Conservation (phyloP, 2,329 filamentous ascomycete genomes). For the Colletotrichum sp. region DNA sequence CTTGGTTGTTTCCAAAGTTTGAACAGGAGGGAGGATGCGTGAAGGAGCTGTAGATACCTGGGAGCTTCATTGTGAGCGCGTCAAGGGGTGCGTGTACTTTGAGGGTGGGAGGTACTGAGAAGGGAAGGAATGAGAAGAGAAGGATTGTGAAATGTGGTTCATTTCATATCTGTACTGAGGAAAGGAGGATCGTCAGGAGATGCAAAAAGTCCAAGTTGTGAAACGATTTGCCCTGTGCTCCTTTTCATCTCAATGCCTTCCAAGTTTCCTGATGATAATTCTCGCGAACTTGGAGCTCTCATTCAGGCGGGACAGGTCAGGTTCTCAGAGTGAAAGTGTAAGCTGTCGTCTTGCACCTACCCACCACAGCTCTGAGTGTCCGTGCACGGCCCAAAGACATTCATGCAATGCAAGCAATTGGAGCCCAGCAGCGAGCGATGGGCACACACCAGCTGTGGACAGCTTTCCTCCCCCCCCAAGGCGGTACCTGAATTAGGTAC, state of each 20-base stretch:
- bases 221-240: slow-evolving; percentile 20
- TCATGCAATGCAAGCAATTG: background rate
- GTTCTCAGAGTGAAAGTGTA: slow-evolving; percentile 8
- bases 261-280: background rate
- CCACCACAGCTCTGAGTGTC: slow-evolving; percentile 2
- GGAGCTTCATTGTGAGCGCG: slow-evolving; percentile 25
- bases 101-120: background rate
- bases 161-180: background rate
- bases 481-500: background rate
- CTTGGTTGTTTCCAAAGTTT: background rate
- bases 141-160: background rate
- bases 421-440: background rate
- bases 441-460: background rate
- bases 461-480: background rate
- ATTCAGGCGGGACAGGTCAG: background rate
- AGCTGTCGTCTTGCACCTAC: slow-evolving; percentile 19
- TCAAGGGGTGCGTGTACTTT: background rate
- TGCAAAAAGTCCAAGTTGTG: background rate
- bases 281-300: slow-evolving; percentile 3
- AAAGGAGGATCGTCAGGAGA: background rate
- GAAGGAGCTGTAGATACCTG: slow-evolving; percentile 17
- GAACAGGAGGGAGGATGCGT: background rate
- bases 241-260: slow-evolving; percentile 12
- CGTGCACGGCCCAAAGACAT: background rate
- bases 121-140: background rate